A percentile compares a stretch with the other conserved stretches of the same genome.
These are phyloP conservation scores for Orbilia brochopaga DNA, from an alignment of 2,329 filamentous ascomycete species.

Conservation along the genomic window DNA sequence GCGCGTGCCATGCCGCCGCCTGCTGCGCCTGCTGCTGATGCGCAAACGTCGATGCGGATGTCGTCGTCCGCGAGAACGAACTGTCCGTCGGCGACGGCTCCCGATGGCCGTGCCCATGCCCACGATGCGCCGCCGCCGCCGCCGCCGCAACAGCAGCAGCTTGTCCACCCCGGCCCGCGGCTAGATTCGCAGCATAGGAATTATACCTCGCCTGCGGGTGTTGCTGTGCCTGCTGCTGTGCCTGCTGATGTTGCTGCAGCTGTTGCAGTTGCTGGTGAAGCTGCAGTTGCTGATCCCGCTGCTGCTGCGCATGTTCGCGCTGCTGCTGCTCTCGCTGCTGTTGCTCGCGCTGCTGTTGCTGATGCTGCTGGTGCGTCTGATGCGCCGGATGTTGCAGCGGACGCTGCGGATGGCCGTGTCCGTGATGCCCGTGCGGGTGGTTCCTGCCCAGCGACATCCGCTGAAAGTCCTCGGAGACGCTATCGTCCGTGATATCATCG, in stretches of 20 bases:
- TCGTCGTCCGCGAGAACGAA: conserved; percentile 41
- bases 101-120: conserved; percentile 21
- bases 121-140: conserved; percentile 16
- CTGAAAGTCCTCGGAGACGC: conserved; percentile 48
- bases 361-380: conserved; percentile 11
- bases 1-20: conserved; percentile 32
- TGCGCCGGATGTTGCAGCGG: conserved; percentile 3
- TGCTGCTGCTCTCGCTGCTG: neutral
- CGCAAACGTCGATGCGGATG: conserved; percentile 34
- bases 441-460: conserved; percentile 21
- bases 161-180: conserved; percentile 27
- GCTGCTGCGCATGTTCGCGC: conserved; percentile 7
- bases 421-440: conserved; percentile 10
- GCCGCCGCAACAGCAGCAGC: no score
- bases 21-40: conserved; percentile 29
- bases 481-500: conserved; percentile 45
- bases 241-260: conserved; percentile 15
- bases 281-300: neutral
- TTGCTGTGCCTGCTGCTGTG: conserved; percentile 14
- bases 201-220: conserved; percentile 30
- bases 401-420: neutral
- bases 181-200: conserved; percentile 35
- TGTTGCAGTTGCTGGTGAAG: neutral
- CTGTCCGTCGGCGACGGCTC: conserved; percentile 37
- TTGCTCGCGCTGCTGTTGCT: conserved; percentile 19